These are phyloP conservation scores for Lophiotrema nucula DNA, from an alignment of 495 filamentous ascomycete genomes.

Conservation along the genomic window DNA sequence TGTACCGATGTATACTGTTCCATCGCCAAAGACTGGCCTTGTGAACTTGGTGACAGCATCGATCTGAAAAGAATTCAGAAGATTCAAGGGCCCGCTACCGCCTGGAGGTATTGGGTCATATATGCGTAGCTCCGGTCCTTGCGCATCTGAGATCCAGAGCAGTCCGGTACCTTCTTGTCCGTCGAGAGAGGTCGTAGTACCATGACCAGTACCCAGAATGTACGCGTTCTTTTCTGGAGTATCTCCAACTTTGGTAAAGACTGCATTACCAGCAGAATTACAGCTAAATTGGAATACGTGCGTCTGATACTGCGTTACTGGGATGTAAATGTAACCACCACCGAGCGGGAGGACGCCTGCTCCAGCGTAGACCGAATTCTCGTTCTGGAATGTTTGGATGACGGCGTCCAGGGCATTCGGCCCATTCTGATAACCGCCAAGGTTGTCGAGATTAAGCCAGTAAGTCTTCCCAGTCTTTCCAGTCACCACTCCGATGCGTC, in stretches of 20 bases:
- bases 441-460: conserved; percentile 47
- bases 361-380: conserved; percentile 48
- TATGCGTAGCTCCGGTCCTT: conserved; percentile 41
- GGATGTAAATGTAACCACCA: conserved; percentile 52
- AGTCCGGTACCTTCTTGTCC: conserved; percentile 45
- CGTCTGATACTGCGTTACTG: conserved; percentile 31
- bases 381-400: conserved; percentile 45
- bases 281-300: conserved; percentile 43
- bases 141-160: conserved; percentile 44
- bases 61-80: conserved; percentile 42
- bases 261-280: conserved; percentile 39
- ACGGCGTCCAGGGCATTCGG: conserved; percentile 44
- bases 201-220: conserved; percentile 44
- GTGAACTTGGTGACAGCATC: conserved; percentile 47
- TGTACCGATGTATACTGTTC: conserved; percentile 43
- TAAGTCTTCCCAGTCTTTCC: conserved; percentile 53
- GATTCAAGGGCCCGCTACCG: conserved; percentile 37
- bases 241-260: conserved; percentile 43
- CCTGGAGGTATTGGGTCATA: conserved; percentile 46
- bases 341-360: conserved; percentile 49
- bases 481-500: conserved; percentile 43
- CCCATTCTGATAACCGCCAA: conserved; percentile 52
- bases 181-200: conserved; percentile 45
- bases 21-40: conserved; percentile 51
- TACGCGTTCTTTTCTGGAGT: conserved; percentile 41